Evolutionary conservation across 164 flowering plant species (phyloP), one percentile per base, ranked within the genome.

Genomic region (Macadamia integrifolia): DNA sequence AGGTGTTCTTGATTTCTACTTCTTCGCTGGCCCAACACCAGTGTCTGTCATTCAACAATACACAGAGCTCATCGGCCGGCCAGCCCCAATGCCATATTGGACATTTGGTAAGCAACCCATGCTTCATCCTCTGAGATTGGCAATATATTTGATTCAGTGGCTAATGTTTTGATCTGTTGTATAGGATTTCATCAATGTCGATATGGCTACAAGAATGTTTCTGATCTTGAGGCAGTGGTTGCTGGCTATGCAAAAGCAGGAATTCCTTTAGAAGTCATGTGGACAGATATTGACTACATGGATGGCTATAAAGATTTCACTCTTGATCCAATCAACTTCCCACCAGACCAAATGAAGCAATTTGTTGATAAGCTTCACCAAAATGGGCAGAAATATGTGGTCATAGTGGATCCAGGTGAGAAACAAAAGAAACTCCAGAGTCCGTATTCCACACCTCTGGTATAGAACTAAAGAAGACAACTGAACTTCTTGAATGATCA

Each of bases 21-120:
- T 90, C 79, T 87, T 91, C 61, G 73, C 88, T 6, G 97, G 97
- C 0, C 85, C 94, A 0, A 64, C 84, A 0, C 97, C 94, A 12
- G 69, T 85, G 6, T 75, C 32, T 40, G 92, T 88, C 49, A 86
- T 88, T 56, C 87, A 88, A 72, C 94, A 89, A 82, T 91, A 91
- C 58, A 91, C 94, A 1, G 31, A 61, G 6, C 70, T 88, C 3
- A 65, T 87, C 3, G 97, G 97, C 28, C 70, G 92, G 46, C 97
- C 94, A 12, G 97, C 94, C 53, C 86, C 97, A 0, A 90, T 88
- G 97, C 97, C 97, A 46, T 88, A 88, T 80, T 90, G 97, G 93
- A 66, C 97, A 68, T 66, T 88, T 30, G 96, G 96, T 90, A 80
- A 15, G 81, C 40, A 43, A 58, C 57, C 32, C 57, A 15, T 7